These are phyloP conservation scores for Beauveria brongniartii DNA, from an alignment of 2,329 filamentous ascomycete species.

Conservation along the genomic window DNA sequence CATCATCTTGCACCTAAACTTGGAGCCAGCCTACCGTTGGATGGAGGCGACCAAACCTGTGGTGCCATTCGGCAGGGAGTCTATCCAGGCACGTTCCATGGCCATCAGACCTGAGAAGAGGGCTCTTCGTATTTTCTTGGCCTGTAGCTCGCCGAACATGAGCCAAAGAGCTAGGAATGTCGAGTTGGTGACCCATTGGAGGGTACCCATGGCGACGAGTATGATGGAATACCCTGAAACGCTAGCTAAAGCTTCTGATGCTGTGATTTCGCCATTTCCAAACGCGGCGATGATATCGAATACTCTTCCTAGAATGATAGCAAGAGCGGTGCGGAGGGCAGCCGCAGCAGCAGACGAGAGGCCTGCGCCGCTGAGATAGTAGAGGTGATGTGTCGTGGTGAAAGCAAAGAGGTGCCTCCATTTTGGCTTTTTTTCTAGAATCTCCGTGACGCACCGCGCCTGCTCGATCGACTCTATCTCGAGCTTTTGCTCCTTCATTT, in stretches of 20 bases:
- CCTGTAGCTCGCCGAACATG: conserved; percentile 73
- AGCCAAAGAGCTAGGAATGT: conserved; percentile 65
- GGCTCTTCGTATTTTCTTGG: conserved; percentile 51
- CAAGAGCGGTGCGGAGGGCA: conserved; percentile 53
- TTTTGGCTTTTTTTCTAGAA: conserved; percentile 16
- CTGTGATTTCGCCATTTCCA: conserved; percentile 44
- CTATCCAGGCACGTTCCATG: conserved; percentile 77
- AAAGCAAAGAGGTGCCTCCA: conserved; percentile 60
- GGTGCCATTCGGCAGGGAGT: conserved; percentile 62
- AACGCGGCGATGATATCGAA: conserved; percentile 65
- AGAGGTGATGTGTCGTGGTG: conserved; percentile 52
- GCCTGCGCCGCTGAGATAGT: conserved; percentile 46
- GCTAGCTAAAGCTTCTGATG: conserved; percentile 42
- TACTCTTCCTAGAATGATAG: conserved; percentile 64
- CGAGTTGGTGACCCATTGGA: conserved; percentile 59
- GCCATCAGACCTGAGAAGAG: conserved; percentile 63
- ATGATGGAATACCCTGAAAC: conserved; percentile 54
- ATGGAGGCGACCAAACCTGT: conserved; percentile 62
- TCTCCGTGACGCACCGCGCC: neutral
- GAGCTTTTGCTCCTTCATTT: neutral
- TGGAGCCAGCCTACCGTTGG: conserved; percentile 53
- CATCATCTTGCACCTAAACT: neutral
- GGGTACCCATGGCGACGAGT: conserved; percentile 54
- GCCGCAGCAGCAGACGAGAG: conserved; percentile 51
- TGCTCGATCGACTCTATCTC: neutral